Conservation (phyloP, 768 basidiomycete species). For the Pleurotus salmoneostramineus region DNA sequence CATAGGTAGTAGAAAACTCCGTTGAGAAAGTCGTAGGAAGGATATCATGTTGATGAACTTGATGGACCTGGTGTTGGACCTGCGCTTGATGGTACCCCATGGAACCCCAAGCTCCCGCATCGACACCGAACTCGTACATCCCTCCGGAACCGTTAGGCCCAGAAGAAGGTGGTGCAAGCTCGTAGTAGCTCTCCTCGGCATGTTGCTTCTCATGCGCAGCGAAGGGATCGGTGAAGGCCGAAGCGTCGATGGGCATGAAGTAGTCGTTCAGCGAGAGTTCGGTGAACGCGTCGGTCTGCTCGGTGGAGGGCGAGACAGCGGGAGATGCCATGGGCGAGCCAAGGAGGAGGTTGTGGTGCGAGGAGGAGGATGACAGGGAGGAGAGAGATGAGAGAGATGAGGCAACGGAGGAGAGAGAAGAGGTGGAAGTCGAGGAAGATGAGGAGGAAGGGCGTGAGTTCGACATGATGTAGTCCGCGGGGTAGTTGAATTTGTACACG, state of each 20-base stretch:
- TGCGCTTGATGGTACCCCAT: not conserved
- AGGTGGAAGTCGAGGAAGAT: not conserved
- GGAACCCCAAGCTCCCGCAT: not conserved
- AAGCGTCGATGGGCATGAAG: constrained; percentile 12
- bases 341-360: constrained; percentile 4
- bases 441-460: not conserved
- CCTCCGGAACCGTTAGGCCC: constrained; percentile 5
- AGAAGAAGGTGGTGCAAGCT: constrained; percentile 5
- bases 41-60: not conserved
- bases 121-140: not conserved
- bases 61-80: not conserved
- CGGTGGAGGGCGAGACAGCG: not conserved
- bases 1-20: constrained; percentile 1
- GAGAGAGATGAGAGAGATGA: not conserved
- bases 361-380: no score
- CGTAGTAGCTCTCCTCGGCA: constrained; percentile 6
- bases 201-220: not conserved
- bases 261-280: constrained; percentile 5
- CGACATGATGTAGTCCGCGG: constrained; percentile 8
- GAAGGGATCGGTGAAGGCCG: constrained; percentile 8
- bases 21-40: not conserved
- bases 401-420: constrained; percentile 1
- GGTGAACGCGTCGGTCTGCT: constrained; percentile 3
- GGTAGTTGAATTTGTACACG: constrained; percentile 53
- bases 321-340: constrained; percentile 3